Evolutionary conservation across 768 basidiomycete species (phyloP), one percentile per base, ranked within the genome.

Genomic region (Galerina marginata): DNA sequence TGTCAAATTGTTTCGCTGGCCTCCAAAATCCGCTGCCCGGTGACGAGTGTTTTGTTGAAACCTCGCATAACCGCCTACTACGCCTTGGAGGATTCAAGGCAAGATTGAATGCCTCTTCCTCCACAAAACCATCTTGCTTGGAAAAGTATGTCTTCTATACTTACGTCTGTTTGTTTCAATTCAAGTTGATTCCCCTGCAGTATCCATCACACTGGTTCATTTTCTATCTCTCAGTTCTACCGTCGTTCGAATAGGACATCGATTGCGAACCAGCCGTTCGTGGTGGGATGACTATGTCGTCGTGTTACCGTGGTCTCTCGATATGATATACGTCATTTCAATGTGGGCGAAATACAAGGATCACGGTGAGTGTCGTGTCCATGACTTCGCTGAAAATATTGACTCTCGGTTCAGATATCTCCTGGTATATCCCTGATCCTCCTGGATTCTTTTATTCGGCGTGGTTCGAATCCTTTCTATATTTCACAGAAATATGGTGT

Each of bases 281-380:
- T 70, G 70, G 65, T 71, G 69, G 69, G 72, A 73, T 25, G 72
- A 73, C 49, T 61, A 64, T 6, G 56, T 67, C 23, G 69, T 65
- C 1, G 44, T 57, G n/a, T 26, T 67, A 11, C 49, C 69, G 5
- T 45, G 69, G 37, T 10, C 55, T 14, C 29, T 65, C 29, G 68
- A 67, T 33, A 16, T 63, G 11, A 33, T 52, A 14, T 66, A 63
- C 49, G 47, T 63, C 16, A 25, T 62, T 5, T 43, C 60, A 11
- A 52, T 66, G 16, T 72, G 67, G 64, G 14, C 68, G 11, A 29
- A 64, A 42, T 52, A 56, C 43, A 45, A 44, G 26, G 33, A 55
- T 15, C 38, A 39, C 11, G 60, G 68, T 67, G 56, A 42, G 60
- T 47, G 20, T 1, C n/a, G n/a, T 20, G 39, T 40, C 3, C 20